A percentile compares a stretch with the other conserved stretches of the same genome.
These are phyloP conservation scores for Magnolia sinica DNA, from an alignment of 164 flowering plant genomes.

Conservation along the genomic window DNA sequence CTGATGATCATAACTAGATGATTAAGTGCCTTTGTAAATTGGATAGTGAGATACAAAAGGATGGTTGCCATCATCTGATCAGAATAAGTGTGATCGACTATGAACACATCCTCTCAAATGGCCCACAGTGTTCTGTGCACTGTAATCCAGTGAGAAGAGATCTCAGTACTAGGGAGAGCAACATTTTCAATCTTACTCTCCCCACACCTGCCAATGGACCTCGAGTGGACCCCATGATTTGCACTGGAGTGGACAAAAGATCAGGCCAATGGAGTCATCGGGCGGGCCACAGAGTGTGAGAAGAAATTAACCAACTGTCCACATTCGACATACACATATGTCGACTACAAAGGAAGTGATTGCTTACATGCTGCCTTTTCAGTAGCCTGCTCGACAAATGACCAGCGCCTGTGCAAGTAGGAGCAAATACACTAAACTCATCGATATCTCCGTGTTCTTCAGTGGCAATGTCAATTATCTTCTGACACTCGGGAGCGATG, in stretches of 20 bases:
- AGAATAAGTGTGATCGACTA: too few relatives aligned
- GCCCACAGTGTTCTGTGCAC: too few relatives aligned
- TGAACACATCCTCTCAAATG: too few relatives aligned
- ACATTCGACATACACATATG: not conserved
- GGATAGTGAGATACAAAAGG: not conserved
- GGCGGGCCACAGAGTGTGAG: not conserved
- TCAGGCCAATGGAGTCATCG: not conserved
- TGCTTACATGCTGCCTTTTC: constrained; percentile 48
- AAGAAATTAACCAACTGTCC: not conserved
- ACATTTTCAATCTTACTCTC: not conserved
- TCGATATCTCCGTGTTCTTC: constrained; percentile 82
- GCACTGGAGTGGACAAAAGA: not conserved
- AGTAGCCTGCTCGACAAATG: constrained; percentile 35
- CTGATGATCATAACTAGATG: not conserved
- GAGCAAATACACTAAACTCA: constrained; percentile 75
- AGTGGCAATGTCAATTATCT: constrained; percentile 48
- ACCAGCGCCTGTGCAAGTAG: constrained; percentile 57
- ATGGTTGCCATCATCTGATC: too few relatives aligned
- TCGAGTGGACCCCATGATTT: not conserved
- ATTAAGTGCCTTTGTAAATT: not conserved
- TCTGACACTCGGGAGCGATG: constrained; percentile 47
- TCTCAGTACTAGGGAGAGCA: too few relatives aligned
- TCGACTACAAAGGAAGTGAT: not conserved
- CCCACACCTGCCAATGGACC: not conserved
- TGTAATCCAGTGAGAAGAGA: too few relatives aligned